A percentile compares a stretch with the other conserved stretches of the same genome.
These are phyloP conservation scores for Knoxdaviesia proteae DNA, from an alignment of 2,329 filamentous ascomycete species.

Conservation along the genomic window DNA sequence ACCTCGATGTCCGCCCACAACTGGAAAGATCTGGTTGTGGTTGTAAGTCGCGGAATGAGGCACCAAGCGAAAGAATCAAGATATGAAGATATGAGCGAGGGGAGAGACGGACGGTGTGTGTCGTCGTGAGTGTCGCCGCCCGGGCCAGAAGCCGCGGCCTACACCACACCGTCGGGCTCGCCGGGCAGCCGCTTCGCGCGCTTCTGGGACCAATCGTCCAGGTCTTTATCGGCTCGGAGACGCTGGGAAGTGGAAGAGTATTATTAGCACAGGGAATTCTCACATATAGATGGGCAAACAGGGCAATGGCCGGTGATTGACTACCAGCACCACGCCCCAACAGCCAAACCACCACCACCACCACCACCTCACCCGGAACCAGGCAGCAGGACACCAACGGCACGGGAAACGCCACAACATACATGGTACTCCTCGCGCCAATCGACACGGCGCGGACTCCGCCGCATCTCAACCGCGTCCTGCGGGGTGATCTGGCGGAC, in stretches of 20 bases:
- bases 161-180: conserved; percentile 70
- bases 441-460: conserved; percentile 48
- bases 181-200: conserved; percentile 75
- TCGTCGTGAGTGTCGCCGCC: too few relatives aligned
- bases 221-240: conserved; percentile 44
- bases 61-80: too few relatives aligned
- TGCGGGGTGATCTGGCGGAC: conserved; percentile 69
- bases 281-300: background rate
- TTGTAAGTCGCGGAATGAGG: too few relatives aligned
- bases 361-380: conserved; percentile 16
- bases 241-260: background rate
- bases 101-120: too few relatives aligned
- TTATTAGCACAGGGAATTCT: background rate
- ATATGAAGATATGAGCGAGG: too few relatives aligned
- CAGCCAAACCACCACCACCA: too few relatives aligned
- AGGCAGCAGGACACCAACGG: too few relatives aligned
- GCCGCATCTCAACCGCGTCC: conserved; percentile 67
- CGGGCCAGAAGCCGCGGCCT: background rate
- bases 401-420: conserved; percentile 15
- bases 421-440: conserved; percentile 79
- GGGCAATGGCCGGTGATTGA: too few relatives aligned
- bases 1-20: too few relatives aligned
- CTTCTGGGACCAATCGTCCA: conserved; percentile 95
- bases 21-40: too few relatives aligned
- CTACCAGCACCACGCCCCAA: too few relatives aligned